Conservation (phyloP, 768 basidiomycete genomes). For the Cystofilobasidium macerans region DNA sequence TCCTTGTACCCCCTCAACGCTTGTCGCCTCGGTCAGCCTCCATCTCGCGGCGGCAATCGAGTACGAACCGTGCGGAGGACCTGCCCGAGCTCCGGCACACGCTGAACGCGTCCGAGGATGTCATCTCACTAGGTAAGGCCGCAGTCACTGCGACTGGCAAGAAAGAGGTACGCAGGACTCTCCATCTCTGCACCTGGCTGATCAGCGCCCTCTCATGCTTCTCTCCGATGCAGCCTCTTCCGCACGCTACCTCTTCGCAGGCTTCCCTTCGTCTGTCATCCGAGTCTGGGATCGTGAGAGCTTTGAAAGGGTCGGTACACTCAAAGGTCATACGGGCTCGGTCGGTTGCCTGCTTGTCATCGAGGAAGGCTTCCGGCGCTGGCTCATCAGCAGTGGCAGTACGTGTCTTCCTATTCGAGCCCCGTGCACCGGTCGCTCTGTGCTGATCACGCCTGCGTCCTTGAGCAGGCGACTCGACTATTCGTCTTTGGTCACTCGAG, state of each 20-base stretch:
- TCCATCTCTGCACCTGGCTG: not conserved
- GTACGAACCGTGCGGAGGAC: not conserved
- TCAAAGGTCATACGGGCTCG: slow-evolving; percentile 16
- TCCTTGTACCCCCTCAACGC: not conserved
- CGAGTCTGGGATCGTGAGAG: slow-evolving; percentile 13
- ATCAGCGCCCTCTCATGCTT: not conserved
- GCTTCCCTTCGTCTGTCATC: slow-evolving; percentile 18
- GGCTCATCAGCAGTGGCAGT: slow-evolving; percentile 25
- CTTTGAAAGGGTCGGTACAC: slow-evolving; percentile 3
- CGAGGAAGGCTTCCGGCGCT: slow-evolving; percentile 14
- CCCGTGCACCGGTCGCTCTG: too few relatives aligned
- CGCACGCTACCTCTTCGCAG: slow-evolving; percentile 17
- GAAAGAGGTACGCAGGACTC: too few relatives aligned
- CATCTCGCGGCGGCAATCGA: slow-evolving; percentile 6
- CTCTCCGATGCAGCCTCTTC: not conserved
- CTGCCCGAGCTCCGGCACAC: slow-evolving; percentile 16
- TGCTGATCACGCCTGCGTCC: not conserved
- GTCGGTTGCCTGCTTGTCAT: slow-evolving; percentile 14
- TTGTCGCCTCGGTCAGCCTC: not conserved
- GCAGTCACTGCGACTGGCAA: not conserved
- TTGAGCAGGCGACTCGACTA: slow-evolving; percentile 16
- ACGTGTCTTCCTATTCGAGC: not conserved
- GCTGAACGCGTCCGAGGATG: slow-evolving; percentile 6
- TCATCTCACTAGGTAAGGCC: slow-evolving; percentile 16
- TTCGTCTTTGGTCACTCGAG: slow-evolving; percentile 21